phyloP scores from a whole-genome alignment of 1,284 basidiomycete genomes.

The Sanghuangporus weigelae region DNA sequence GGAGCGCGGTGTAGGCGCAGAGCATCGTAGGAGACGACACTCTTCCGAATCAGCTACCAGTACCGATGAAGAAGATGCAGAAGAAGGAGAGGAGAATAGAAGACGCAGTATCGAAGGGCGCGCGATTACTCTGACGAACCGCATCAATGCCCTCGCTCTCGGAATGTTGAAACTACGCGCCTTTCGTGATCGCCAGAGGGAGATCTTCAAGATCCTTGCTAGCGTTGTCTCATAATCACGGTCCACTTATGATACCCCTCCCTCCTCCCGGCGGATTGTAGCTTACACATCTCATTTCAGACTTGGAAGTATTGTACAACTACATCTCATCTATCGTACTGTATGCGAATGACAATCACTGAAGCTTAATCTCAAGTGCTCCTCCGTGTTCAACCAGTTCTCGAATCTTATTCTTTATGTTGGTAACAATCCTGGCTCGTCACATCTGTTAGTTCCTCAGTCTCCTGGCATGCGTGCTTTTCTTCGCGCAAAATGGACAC shows the following conservation, averaged over 20 bases:
- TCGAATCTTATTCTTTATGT: too few relatives aligned
- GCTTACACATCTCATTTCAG: not conserved
- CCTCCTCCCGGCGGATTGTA: not conserved
- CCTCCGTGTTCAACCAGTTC: too few relatives aligned
- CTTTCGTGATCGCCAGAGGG: constrained; percentile 65
- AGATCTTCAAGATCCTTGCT: constrained; percentile 64
- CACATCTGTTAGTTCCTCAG: too few relatives aligned
- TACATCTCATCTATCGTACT: too few relatives aligned
- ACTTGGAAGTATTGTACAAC: not conserved
- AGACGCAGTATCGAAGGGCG: constrained; percentile 51
- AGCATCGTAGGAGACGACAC: not conserved
- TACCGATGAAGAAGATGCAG: constrained; percentile 44
- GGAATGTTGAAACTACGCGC: constrained; percentile 60
- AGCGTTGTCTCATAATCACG: constrained; percentile 27
- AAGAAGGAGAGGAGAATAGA: constrained; percentile 26
- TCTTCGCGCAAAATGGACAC: too few relatives aligned
- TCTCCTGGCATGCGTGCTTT: too few relatives aligned
- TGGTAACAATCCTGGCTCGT: too few relatives aligned
- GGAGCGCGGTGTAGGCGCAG: constrained; percentile 30
- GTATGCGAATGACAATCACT: too few relatives aligned
- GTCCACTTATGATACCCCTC: not conserved
- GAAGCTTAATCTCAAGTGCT: too few relatives aligned
- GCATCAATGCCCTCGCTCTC: constrained; percentile 66
- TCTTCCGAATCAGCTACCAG: constrained; percentile 6
- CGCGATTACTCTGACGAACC: constrained; percentile 64